These are phyloP conservation scores for Colletotrichum sansevieriae DNA, from an alignment of 2,329 filamentous ascomycete species.

Conservation along the genomic window DNA sequence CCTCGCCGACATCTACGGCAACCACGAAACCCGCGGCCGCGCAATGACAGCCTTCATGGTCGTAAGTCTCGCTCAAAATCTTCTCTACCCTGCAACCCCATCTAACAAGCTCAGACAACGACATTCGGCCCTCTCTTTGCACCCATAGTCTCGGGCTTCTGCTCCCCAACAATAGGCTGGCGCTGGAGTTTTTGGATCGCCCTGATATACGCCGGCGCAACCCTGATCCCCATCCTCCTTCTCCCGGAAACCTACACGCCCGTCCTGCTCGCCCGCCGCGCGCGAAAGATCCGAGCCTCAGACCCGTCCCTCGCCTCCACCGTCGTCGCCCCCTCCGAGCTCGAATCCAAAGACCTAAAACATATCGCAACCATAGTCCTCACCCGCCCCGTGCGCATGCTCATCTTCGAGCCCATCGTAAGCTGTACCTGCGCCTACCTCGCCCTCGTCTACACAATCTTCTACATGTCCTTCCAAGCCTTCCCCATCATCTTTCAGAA, in stretches of 20 bases:
- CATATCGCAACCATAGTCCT: slow-evolving; percentile 78
- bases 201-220: slow-evolving; percentile 75
- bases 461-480: slow-evolving; percentile 81
- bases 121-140: slow-evolving; percentile 75
- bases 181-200: slow-evolving; percentile 79
- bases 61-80: slow-evolving; percentile 51
- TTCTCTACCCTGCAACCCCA: fast-evolving
- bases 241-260: slow-evolving; percentile 76
- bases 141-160: slow-evolving; percentile 75
- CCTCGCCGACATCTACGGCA: slow-evolving; percentile 74
- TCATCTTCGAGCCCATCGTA: slow-evolving; percentile 79
- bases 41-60: slow-evolving; percentile 76
- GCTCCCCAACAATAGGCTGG: slow-evolving; percentile 71
- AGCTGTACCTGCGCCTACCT: slow-evolving; percentile 78
- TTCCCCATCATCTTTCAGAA: slow-evolving; percentile 78
- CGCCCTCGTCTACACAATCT: slow-evolving; percentile 75
- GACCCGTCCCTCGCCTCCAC: slow-evolving; percentile 60
- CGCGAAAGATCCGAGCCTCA: slow-evolving; percentile 67
- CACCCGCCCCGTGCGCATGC: slow-evolving; percentile 79
- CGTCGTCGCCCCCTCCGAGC: slow-evolving; percentile 72
- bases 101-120: slow-evolving; percentile 61
- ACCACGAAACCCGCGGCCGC: slow-evolving; percentile 67
- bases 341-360: slow-evolving; percentile 68
- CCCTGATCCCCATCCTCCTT: slow-evolving; percentile 71
- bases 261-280: slow-evolving; percentile 68